Evolutionary conservation across 176 grass and related monocot genomes (phyloP), one percentile per base, ranked within the genome.

Genomic region (Oryza australiensis): DNA sequence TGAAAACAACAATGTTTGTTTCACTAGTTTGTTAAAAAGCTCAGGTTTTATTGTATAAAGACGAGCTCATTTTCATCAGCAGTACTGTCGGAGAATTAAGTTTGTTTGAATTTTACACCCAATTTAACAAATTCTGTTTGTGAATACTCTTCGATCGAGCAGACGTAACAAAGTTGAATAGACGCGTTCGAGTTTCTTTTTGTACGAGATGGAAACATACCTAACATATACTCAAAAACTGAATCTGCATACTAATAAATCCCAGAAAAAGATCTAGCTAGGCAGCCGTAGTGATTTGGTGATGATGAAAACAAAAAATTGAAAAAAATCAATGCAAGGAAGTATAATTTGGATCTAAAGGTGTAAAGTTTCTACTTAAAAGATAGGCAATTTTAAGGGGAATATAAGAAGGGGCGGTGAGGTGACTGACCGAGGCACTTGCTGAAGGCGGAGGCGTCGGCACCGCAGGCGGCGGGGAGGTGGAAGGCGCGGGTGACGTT

Each of bases 391-490:
- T 6, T 7, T 37, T 1, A 10, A 72, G 26, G n/a, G n/a, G n/a
- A n/a, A n/a, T n/a, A n/a, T n/a, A 13, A 79, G 12, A 35, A 18
- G 30, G 45, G 7, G 43, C 11, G 32, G 32, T 33, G 5, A 6
- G 60, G 35, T 40, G 6, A 49, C 80, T 79, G 74, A 82, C 88
- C 18, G 51, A 83, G 13, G 78, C 87, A 89, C 72, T 72, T 63
- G 83, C 4, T 75, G 62, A 82, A 80, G 49, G 57, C 64, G 64
- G 35, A 29, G 55, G 82, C 13, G 75, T 80, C 73, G 0, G 32
- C 32, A 49, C 84, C 80, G 69, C 88, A 84, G 4, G 71, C 85
- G 65, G 42, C 59, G 66, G 87, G 87, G 66, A 85, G 82, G 55
- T 66, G 65, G 22, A 81, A 34, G 13, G 76, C 78, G 55, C 87